Evolutionary conservation across 306 rosid species (phyloP).

Genomic region (Cyclanthera cordifolia): DNA sequence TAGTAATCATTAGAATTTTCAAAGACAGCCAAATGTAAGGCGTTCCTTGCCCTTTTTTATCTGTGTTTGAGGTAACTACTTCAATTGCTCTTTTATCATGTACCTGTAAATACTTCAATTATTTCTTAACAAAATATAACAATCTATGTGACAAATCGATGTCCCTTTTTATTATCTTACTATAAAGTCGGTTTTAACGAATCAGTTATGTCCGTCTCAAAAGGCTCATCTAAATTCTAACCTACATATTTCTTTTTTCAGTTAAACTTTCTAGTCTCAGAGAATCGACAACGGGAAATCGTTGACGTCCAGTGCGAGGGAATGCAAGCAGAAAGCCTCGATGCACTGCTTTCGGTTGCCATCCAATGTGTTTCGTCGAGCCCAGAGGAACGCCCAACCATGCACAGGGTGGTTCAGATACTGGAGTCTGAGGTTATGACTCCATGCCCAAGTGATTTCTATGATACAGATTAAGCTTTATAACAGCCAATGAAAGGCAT

Average conservation of each 20-base stretch:
- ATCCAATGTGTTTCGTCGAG: constrained; percentile 78
- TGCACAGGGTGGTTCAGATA: constrained; percentile 91
- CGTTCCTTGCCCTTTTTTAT: too few species aligned
- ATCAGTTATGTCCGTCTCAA: background rate
- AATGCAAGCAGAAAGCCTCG: constrained; percentile 75
- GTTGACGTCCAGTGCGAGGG: constrained; percentile 75
- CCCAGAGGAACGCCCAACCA: constrained; percentile 89
- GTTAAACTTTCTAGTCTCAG: constrained; percentile 81
- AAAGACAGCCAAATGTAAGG: too few species aligned
- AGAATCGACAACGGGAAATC: constrained; percentile 72
- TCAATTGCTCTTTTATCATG: background rate
- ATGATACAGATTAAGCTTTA: constrained; percentile 57
- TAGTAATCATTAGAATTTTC: too few species aligned
- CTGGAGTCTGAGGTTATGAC: constrained; percentile 94
- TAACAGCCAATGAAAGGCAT: background rate
- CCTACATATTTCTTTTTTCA: constrained; percentile 24
- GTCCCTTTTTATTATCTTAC: background rate
- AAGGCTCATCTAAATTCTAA: constrained; percentile 17
- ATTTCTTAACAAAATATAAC: background rate
- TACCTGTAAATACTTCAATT: background rate
- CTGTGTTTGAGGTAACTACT: background rate
- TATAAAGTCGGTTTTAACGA: background rate
- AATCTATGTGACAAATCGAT: background rate
- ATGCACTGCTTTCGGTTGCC: constrained; percentile 73
- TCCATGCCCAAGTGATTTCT: constrained; percentile 95